Base-by-base conservation (phyloP, 192 early-diverging fungal genomes). In the Spizellomyces punctatus region DNA sequence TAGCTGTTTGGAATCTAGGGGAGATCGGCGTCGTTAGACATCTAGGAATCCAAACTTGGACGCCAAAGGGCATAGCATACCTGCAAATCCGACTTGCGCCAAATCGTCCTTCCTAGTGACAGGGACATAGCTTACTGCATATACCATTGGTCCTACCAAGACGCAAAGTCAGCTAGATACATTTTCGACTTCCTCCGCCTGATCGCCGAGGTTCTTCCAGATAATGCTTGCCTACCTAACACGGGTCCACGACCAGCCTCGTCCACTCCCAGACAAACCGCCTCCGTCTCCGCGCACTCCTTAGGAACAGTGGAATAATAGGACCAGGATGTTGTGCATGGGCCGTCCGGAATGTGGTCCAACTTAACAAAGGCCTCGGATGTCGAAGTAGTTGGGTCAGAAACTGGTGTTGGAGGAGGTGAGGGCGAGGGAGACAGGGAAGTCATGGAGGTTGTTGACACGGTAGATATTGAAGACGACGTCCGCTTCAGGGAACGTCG, bases 161-260 rank as follows among this genome's bases (percentile, higher is more conserved):
- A 36, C 27, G 1, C 27, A 36, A 36, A 36, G 27, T 36, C 27
- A 36, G 27, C 27, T 36, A 36, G 27, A 36, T 36, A 36, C 27
- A 36, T 54, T 54, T 54, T 54, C 14, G 50, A 54, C 12, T 54
- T 10, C 36, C 47, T 42, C 67, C 17, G n/a, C 22, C 0, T 16
- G 49, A 41, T 52, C 10, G 22, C 41, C 19, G 41, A 58, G 57
- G 41, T 0, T 16, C 44, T n/a, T 66, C 14, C 42, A 21, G 9
- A 61, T 41, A 61, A 43, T n/a, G 63, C 8, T 9, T 60, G 21
- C 58, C 7, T 70, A 86, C 91, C 94, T 0, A 98, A 85, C 0
- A 98, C 96, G 7, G 98, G 98, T 0, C 98, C 98, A 12, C 96
- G 80, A 8, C 98, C 98, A 22, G 98, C 98, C 67, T 99, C 98